Evolutionary conservation across 257 asterid genomes (phyloP).

Genomic region (Solanum phureja): DNA sequence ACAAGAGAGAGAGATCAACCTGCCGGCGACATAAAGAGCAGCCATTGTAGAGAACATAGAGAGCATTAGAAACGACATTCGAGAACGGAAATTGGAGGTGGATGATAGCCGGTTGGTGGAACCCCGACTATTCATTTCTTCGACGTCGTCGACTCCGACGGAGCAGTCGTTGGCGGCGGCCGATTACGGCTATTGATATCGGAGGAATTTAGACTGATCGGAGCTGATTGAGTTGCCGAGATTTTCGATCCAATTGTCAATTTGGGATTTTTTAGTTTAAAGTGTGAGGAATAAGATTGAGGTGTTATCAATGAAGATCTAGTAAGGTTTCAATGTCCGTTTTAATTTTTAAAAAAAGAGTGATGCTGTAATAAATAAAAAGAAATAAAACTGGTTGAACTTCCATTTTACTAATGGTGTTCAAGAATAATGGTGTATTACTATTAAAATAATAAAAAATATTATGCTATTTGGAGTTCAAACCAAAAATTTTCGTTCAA

Average conservation of each 20-base stretch:
- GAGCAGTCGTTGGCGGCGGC: neutral
- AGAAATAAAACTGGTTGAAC: no score
- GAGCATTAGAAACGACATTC: constrained; percentile 47
- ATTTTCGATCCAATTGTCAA: neutral
- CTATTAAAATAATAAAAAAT: no score
- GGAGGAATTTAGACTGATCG: neutral
- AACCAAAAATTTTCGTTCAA: no score
- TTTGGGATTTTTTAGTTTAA: neutral
- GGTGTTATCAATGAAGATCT: neutral
- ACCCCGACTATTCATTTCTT: constrained; percentile 50
- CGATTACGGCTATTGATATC: neutral
- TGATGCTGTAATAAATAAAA: no score
- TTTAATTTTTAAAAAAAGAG: no score
- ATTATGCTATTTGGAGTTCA: no score
- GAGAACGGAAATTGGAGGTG: constrained; percentile 41
- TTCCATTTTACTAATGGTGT: no score
- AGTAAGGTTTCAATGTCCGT: no score
- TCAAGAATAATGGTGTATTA: no score
- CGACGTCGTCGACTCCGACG: constrained; percentile 14
- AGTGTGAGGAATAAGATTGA: neutral
- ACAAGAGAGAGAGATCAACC: constrained; percentile 20
- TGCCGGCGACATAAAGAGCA: constrained; percentile 57
- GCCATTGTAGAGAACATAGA: constrained; percentile 88
- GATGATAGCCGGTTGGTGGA: constrained; percentile 36
- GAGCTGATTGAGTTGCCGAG: neutral